Conservation (phyloP, 768 basidiomycete species). For the Boletus reticulatus region DNA sequence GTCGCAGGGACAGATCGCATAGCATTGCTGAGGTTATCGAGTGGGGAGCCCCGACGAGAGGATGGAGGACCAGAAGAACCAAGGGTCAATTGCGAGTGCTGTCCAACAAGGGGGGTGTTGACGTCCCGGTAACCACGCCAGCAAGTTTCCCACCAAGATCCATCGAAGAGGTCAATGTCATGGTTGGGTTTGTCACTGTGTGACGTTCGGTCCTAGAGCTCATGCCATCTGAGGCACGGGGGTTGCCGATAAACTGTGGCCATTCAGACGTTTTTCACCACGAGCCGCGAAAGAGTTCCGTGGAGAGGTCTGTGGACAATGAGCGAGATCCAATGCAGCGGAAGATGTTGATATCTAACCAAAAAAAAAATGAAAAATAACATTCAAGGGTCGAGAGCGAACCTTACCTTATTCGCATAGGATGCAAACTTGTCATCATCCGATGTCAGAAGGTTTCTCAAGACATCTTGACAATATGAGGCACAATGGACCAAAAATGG, state of each 20-base stretch:
- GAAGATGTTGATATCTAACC: no score
- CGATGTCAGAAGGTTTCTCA: no score
- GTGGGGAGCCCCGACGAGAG: conserved; percentile 74
- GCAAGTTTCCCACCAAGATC: conserved; percentile 46
- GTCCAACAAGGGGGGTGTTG: conserved; percentile 60
- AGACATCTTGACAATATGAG: no score
- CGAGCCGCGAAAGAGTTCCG: conserved; percentile 26
- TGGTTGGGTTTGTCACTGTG: conserved; percentile 69
- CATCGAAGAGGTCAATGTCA: conserved; percentile 59
- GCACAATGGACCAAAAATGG: no score
- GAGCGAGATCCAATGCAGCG: no score
- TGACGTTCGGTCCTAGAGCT: conserved; percentile 61
- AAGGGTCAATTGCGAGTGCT: conserved; percentile 52
- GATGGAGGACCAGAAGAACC: conserved; percentile 36
- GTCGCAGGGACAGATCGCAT: conserved; percentile 85
- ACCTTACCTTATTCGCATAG: no score
- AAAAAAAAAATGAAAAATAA: no score
- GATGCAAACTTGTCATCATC: no score
- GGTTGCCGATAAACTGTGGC: conserved; percentile 78
- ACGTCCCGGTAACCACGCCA: conserved; percentile 54
- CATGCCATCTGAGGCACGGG: conserved; percentile 59
- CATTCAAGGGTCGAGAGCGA: no score
- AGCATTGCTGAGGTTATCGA: conserved; percentile 58
- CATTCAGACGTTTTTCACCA: conserved; percentile 82
- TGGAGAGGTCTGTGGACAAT: no score